Conservation (phyloP, 2,329 filamentous ascomycete genomes). For the Westerdykella aurantiaca region DNA sequence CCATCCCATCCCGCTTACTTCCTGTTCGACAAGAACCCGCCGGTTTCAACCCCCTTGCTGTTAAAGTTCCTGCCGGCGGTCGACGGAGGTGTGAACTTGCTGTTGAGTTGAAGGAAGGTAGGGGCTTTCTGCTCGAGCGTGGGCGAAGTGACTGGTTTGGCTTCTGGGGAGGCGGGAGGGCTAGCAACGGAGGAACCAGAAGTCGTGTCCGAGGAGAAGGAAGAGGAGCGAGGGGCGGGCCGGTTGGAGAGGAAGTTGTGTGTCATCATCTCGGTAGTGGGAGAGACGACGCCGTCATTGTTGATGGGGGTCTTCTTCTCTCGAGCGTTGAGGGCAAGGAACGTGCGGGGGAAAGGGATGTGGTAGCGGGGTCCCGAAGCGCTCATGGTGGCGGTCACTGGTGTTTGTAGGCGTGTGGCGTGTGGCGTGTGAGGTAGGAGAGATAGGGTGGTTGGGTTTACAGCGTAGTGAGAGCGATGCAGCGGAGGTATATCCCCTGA, state of each 20-base stretch:
- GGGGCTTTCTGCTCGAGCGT: conserved; percentile 12
- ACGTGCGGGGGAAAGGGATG: conserved; percentile 34
- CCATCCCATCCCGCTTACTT: conserved; percentile 10
- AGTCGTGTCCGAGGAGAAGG: conserved; percentile 23
- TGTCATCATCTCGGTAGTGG: conserved; percentile 20
- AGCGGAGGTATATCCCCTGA: conserved; percentile 1
- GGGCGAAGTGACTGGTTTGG: conserved; percentile 23
- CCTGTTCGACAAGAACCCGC: conserved; percentile 30
- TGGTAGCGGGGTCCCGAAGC: conserved; percentile 28
- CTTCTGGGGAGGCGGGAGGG: conserved; percentile 16
- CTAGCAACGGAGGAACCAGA: conserved; percentile 8
- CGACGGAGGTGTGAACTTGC: conserved; percentile 25
- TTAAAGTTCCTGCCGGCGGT: conserved; percentile 18
- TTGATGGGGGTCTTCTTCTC: conserved; percentile 14
- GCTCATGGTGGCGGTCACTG: conserved; percentile 28
- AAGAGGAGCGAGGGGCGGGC: conserved; percentile 19
- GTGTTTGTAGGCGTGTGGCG: conserved; percentile 9
- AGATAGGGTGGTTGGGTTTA: conserved; percentile 5
- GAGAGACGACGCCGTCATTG: conserved; percentile 5
- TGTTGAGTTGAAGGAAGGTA: conserved; percentile 33
- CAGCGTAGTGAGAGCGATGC: not conserved
- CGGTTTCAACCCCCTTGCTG: conserved; percentile 11
- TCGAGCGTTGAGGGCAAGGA: conserved; percentile 34
- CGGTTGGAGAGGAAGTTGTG: conserved; percentile 37
- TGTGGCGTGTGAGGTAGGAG: conserved; percentile 4